Base-by-base conservation (phyloP, 108 stramenopile species). In the Skeletonema costatum region DNA sequence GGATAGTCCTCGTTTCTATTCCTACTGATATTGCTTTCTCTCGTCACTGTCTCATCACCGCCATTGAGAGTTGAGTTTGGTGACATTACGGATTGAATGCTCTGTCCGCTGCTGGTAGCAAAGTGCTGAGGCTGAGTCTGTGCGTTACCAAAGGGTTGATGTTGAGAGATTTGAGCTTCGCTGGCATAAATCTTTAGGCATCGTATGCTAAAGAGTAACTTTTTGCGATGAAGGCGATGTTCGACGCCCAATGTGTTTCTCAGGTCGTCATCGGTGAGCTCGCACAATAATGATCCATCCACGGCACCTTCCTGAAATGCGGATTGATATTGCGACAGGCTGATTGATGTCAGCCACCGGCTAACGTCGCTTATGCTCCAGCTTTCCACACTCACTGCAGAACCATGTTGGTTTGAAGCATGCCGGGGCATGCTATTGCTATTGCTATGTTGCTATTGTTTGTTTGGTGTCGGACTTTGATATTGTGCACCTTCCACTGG, bases 221-320 rank as follows among this genome's bases (percentile, higher is more conserved):
- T 96, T 82, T 96, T 96, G 32, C 96, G 88, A 80, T 96, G 96
- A 31, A 96, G 81, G 32, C 87, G 78, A 66, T 96, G 96, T 76
- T 95, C 94, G 44, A 96, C 88, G 14, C 96, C 96, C n/a, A 96
- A 75, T 10, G 91, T 94, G 79, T 90, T 92, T 59, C 82, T 84
- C 59, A 96, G 77, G 69, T 96, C 96, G 61, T 96, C 96, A 69
- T 96, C 96, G 64, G 88, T 92, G 32, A 96, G 86, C 64, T 94
- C 91, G 63, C 89, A 94, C 42, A 96, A 75, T 85, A 96, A 94
- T 35, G 88, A 80, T 10, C 96, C 96, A 69, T 96, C 96, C 21
- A 96, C 89, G 0, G 96, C 93, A 12, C 90, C 93, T 63, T 94
- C 91, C 13, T 77, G 76, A 64, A 96, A 96, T 17, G 92, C 80